Evolutionary conservation across 768 basidiomycete genomes (phyloP), one percentile per base, ranked within the genome.

Genomic region (Phlebiopsis flavidoalba): DNA sequence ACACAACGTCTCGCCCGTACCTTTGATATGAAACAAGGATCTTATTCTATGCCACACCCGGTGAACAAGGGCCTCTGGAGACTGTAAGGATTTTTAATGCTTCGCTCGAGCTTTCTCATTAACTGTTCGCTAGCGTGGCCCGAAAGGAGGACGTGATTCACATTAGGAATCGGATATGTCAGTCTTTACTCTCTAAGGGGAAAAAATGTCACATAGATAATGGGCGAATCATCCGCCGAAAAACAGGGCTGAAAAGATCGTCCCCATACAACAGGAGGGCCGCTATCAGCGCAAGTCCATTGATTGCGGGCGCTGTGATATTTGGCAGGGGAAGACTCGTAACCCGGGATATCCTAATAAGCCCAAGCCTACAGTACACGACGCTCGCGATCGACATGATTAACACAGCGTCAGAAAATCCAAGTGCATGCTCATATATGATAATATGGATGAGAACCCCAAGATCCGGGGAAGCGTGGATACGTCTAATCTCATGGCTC

Each of bases 341-440:
- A 74, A 46, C 71, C 71, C 22, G 79, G 79, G n/a, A n/a, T 0
- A 66, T 80, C 3, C 57, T 79, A 1, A 62, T 80, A 17, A n/a
- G n/a, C n/a, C n/a, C n/a, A n/a, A n/a, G n/a, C n/a, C n/a, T n/a
- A n/a, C n/a, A n/a, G n/a, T n/a, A n/a, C n/a, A n/a, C n/a, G n/a
- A n/a, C n/a, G n/a, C n/a, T n/a, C n/a, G n/a, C n/a, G n/a, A n/a
- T n/a, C n/a, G n/a, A n/a, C n/a, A n/a, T n/a, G n/a, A n/a, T n/a
- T n/a, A n/a, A n/a, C n/a, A n/a, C n/a, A n/a, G n/a, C n/a, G n/a
- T n/a, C n/a, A n/a, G n/a, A n/a, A n/a, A n/a, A n/a, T n/a, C n/a
- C n/a, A n/a, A n/a, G n/a, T n/a, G n/a, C n/a, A n/a, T n/a, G n/a
- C n/a, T n/a, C n/a, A n/a, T n/a, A n/a, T n/a, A n/a, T n/a, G n/a